These are phyloP conservation scores for Piper betle DNA, from an alignment of 164 flowering plant genomes.

Conservation along the genomic window DNA sequence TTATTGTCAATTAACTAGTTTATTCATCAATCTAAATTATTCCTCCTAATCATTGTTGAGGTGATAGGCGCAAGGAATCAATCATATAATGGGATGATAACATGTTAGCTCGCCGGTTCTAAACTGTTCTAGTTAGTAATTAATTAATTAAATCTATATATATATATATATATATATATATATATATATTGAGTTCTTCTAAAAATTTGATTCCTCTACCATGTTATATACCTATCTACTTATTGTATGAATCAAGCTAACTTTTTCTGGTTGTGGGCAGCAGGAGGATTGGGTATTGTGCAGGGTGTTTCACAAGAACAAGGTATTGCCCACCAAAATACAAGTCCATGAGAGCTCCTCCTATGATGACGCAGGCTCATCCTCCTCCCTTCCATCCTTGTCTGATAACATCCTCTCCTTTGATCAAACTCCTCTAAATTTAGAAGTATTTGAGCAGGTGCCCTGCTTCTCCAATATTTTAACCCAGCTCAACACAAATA, in stretches of 20 bases:
- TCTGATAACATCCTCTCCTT: constrained; percentile 37
- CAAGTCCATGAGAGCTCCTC: constrained; percentile 13
- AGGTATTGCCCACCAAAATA: constrained; percentile 18
- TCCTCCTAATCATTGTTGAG: too few relatives aligned
- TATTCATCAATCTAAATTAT: too few relatives aligned
- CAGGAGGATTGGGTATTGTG: constrained; percentile 92
- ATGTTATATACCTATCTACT: not conserved
- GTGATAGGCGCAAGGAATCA: too few relatives aligned
- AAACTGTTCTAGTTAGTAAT: not conserved
- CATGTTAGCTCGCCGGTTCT: not conserved
- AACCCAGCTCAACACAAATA: constrained; percentile 12
- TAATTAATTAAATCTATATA: too few relatives aligned
- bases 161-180: too few relatives aligned
- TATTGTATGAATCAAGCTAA: not conserved
- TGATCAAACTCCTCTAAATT: constrained; percentile 21
- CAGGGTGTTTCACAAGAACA: constrained; percentile 62
- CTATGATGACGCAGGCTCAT: constrained; percentile 14
- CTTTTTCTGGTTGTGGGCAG: not conserved
- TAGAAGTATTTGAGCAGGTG: constrained; percentile 31
- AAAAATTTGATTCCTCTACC: not conserved
- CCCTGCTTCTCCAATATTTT: constrained; percentile 71
- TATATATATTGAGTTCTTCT: not conserved
- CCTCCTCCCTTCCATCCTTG: constrained; percentile 9
- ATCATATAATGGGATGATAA: too few relatives aligned
- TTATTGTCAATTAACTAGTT: too few relatives aligned